Base-by-base conservation (phyloP, 192 early-diverging fungal species). In the Diversispora epigaea region DNA sequence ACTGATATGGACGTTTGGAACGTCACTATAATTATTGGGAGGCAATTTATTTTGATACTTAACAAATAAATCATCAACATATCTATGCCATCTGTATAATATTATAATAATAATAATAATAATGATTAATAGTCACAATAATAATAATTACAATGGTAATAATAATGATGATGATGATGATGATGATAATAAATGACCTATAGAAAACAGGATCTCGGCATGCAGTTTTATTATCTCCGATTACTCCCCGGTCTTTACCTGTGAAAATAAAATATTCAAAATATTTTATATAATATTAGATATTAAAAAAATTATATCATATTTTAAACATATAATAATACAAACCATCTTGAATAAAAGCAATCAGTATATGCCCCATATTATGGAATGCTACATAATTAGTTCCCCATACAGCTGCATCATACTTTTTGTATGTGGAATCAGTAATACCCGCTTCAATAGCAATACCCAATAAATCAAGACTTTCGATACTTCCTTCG, bases 81-180 rank as follows among this genome's bases (percentile, higher is more conserved):
- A 45, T 25, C 19, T 25, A 49, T 67, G 65, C 65, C 65, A 67
- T 49, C 65, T 67, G 25, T 32, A 32, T 32, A 32, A 32, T 32
- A 32, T 32, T 32, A 32, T 32, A 32, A 32, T 32, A 32, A 32
- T 32, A 32, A 32, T 32, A 32, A 32, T 32, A 2, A 32, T 32
- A 1, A 32, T 32, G 25, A 32, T 32, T 32, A 32, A 32, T 32
- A 32, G 2, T 32, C 2, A 32, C 0, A 32, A 32, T 32, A 32
- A 32, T 32, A 32, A 32, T 32, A 32, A 32, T 32, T 1, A 32
- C 2, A 32, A 32, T 32, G 2, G n/a, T n/a, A 32, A 32, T 32
- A 32, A 32, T 32, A 32, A 32, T 32, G 2, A 32, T 32, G 2
- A 32, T 32, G 2, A 32, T n/a, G n/a, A 32, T 32, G 2, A 32